phyloP scores from a whole-genome alignment of 768 basidiomycete genomes.

The Sporobolomyces pararoseus region DNA sequence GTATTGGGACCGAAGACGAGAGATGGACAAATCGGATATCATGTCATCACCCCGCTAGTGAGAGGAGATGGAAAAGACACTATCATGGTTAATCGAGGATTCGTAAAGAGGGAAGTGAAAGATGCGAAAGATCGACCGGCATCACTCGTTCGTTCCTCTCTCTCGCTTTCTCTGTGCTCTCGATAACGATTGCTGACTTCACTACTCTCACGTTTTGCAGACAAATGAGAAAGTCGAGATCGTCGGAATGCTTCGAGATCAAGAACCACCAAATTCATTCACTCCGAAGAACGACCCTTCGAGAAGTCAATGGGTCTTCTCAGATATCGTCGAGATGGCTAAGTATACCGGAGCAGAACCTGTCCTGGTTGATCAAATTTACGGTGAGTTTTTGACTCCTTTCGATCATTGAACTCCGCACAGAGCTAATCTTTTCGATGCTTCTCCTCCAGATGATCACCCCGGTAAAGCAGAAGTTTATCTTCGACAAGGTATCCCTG shows the following conservation, averaged over 20 bases:
- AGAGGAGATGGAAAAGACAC: conserved; percentile 66
- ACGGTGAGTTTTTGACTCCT: conserved; percentile 58
- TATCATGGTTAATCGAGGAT: conserved; percentile 87
- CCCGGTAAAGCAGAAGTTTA: conserved; percentile 65
- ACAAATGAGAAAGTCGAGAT: conserved; percentile 63
- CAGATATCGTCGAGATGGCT: conserved; percentile 75
- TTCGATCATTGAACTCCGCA: conserved; percentile 5
- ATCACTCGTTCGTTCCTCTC: conserved; percentile 40
- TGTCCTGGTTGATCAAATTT: conserved; percentile 85
- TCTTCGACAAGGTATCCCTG: conserved; percentile 68
- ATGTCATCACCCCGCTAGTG: conserved; percentile 79
- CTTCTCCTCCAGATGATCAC: conserved; percentile 64
- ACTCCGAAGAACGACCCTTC: conserved; percentile 82
- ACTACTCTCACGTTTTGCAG: background rate
- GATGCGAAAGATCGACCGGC: conserved; percentile 45
- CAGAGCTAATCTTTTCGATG: background rate
- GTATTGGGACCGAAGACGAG: conserved; percentile 79
- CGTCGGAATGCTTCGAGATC: conserved; percentile 79
- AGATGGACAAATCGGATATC: conserved; percentile 80
- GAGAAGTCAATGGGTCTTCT: conserved; percentile 86
- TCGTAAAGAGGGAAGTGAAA: conserved; percentile 60
- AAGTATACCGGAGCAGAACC: conserved; percentile 63
- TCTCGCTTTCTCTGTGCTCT: background rate
- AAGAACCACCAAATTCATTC: conserved; percentile 65
- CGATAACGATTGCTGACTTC: background rate